Percentiles rank a stretch among this genome's conserved stretches.
phyloP scores from a whole-genome alignment of 305 asterid genomes.

The Fraxinus sp. region DNA sequence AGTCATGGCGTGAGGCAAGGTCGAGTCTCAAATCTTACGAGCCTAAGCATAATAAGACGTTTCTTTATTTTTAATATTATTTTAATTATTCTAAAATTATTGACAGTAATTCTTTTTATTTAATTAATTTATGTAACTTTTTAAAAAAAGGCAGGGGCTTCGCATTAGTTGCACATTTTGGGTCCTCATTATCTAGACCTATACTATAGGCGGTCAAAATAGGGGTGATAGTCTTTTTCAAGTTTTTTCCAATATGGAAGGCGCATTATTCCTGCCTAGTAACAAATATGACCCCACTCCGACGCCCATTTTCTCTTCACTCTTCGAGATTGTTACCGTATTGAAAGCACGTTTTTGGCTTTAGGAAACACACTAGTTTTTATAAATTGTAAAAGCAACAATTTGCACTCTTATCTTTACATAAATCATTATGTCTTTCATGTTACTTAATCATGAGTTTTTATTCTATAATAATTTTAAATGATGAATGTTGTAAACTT shows the following conservation, averaged over 20 bases:
- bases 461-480: conserved; percentile 36
- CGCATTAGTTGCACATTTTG: not conserved
- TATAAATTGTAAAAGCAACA: conserved; percentile 35
- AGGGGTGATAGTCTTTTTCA: not conserved
- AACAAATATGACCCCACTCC: not conserved
- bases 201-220: not conserved
- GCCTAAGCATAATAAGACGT: not conserved
- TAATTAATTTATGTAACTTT: not conserved
- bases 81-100: not conserved
- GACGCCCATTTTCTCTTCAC: conserved; percentile 2
- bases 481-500: not conserved
- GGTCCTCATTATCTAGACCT: not conserved
- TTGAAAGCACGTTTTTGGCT: not conserved
- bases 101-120: too few relatives aligned
- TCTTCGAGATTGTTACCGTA: conserved; percentile 32
- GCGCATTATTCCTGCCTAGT: not conserved
- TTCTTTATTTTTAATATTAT: not conserved
- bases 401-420: conserved; percentile 41
- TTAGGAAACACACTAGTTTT: conserved; percentile 32
- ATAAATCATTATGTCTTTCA: conserved; percentile 56
- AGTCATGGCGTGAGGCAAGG: not conserved
- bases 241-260: not conserved
- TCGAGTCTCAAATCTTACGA: not conserved
- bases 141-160: not conserved
- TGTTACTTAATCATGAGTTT: conserved; percentile 62